These are phyloP conservation scores for Sanghuangporus weigelae DNA, from an alignment of 1,284 basidiomycete genomes.

Conservation along the genomic window DNA sequence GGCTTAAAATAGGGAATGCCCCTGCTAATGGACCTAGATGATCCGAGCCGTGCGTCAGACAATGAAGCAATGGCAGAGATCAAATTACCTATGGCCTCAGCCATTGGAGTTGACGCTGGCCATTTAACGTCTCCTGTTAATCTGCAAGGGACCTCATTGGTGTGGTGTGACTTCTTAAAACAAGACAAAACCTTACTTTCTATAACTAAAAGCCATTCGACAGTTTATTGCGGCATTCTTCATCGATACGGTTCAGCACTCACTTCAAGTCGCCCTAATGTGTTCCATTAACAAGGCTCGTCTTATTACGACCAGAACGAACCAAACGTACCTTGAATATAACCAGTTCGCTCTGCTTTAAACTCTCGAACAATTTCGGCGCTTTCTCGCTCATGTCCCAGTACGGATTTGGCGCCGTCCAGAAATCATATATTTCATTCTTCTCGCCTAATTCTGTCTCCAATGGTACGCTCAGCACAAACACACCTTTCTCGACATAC, in stretches of 20 bases:
- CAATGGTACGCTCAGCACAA: constrained; percentile 67
- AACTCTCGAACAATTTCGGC: constrained; percentile 49
- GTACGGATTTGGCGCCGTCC: constrained; percentile 82
- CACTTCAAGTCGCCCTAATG: constrained; percentile 83
- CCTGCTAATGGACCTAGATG: constrained; percentile 70
- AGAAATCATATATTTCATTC: constrained; percentile 56
- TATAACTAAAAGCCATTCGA: constrained; percentile 47
- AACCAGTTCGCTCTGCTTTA: constrained; percentile 72
- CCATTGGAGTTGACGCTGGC: constrained; percentile 81
- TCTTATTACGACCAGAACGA: not conserved
- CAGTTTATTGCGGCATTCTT: not conserved
- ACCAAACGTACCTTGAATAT: constrained; percentile 76
- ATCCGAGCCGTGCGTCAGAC: not conserved
- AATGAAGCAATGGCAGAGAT: constrained; percentile 27
- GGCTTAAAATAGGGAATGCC: constrained; percentile 74
- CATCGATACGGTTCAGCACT: constrained; percentile 25
- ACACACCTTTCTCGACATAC: constrained; percentile 67
- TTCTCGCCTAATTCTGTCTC: constrained; percentile 58
- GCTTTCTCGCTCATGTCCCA: constrained; percentile 70
- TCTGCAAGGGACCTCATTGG: constrained; percentile 37
- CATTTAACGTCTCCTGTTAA: constrained; percentile 88
- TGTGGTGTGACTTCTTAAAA: constrained; percentile 30
- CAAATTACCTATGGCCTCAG: constrained; percentile 64
- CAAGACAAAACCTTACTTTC: constrained; percentile 53
- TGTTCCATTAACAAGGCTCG: not conserved